These are phyloP conservation scores for Sclerotinia minor DNA, from an alignment of 2,329 filamentous ascomycete species.

Conservation along the genomic window DNA sequence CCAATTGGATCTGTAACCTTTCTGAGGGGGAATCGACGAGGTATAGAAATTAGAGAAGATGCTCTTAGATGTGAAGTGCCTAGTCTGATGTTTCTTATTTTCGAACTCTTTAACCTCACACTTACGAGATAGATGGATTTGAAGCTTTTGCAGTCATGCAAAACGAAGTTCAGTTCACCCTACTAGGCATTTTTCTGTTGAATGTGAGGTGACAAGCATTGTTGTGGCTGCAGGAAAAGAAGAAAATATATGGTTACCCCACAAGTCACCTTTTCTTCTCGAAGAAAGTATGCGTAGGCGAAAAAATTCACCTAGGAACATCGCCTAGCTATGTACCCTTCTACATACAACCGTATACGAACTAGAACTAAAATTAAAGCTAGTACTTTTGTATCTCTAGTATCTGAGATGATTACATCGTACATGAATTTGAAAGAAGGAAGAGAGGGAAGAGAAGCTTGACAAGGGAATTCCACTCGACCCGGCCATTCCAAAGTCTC, in stretches of 20 bases:
- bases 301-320: not conserved
- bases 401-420: conserved; percentile 9
- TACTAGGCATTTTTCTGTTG: not conserved
- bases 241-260: conserved; percentile 2
- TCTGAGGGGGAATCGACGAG: not conserved
- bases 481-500: conserved; percentile 19
- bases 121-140: conserved; percentile 15
- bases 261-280: conserved; percentile 7
- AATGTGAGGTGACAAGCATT: conserved; percentile 19
- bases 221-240: conserved; percentile 6
- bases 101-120: conserved; percentile 5
- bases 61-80: not conserved
- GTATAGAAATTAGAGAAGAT: not conserved
- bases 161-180: conserved; percentile 1
- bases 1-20: not conserved
- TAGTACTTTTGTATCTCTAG: not conserved
- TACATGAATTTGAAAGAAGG: conserved; percentile 8
- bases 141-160: conserved; percentile 1
- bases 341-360: not conserved
- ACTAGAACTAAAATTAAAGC: not conserved
- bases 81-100: not conserved
- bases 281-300: not conserved
- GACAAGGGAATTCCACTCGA: not conserved
- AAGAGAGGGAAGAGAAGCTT: not conserved
- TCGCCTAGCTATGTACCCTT: not conserved